phyloP scores from a whole-genome alignment of 257 asterid genomes.

The Perilla frutescens region DNA sequence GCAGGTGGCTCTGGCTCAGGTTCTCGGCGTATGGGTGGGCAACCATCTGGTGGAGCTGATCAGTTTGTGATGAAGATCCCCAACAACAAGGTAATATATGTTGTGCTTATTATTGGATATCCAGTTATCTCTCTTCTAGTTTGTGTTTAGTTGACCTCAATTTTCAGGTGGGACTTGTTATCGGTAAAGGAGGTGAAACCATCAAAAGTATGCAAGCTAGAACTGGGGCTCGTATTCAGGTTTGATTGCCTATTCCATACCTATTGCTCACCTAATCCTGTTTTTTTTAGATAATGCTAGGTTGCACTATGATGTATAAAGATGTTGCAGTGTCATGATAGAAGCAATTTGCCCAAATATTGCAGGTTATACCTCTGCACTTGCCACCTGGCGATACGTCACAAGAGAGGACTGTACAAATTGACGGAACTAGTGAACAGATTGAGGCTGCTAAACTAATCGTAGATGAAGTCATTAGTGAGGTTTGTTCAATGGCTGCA shows the following conservation, averaged over 20 bases:
- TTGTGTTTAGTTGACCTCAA: neutral
- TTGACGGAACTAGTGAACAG: constrained; percentile 87
- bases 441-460: constrained; percentile 84
- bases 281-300: neutral
- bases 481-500: constrained; percentile 67
- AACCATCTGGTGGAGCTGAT: constrained; percentile 66
- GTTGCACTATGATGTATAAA: neutral
- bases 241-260: constrained; percentile 22
- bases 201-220: constrained; percentile 83
- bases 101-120: constrained; percentile 8
- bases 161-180: constrained; percentile 87
- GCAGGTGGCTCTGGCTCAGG: constrained; percentile 60
- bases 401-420: constrained; percentile 83
- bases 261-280: neutral
- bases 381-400: constrained; percentile 96
- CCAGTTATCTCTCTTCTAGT: neutral
- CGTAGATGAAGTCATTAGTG: constrained; percentile 84
- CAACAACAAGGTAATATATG: constrained; percentile 65
- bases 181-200: constrained; percentile 96
- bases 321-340: constrained; percentile 3
- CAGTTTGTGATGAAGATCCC: constrained; percentile 67
- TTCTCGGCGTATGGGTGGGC: constrained; percentile 64
- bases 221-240: constrained; percentile 93
- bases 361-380: constrained; percentile 93
- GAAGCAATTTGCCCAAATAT: constrained; percentile 13